These are phyloP conservation scores for Sophora flavescens DNA, from an alignment of 306 rosid species.

Conservation along the genomic window DNA sequence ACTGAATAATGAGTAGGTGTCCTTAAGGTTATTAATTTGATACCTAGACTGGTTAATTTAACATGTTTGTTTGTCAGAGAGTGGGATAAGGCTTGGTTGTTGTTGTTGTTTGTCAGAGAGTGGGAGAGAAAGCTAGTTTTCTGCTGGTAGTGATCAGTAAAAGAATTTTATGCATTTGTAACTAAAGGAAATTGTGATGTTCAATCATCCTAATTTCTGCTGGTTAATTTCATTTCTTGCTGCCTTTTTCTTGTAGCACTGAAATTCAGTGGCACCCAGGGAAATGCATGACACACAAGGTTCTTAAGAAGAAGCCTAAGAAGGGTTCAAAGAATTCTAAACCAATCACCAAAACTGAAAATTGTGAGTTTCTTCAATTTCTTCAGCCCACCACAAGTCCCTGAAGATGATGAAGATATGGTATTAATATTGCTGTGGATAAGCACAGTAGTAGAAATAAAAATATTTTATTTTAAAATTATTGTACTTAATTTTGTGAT, in stretches of 20 bases:
- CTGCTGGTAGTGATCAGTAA: no score
- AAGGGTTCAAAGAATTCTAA: slow-evolving; percentile 91
- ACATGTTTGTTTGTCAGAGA: no score
- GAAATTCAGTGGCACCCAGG: slow-evolving; percentile 90
- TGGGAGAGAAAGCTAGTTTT: no score
- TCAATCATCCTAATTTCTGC: no score
- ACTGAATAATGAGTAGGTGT: no score
- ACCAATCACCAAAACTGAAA: slow-evolving; percentile 92
- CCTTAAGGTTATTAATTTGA: no score
- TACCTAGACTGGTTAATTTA: no score
- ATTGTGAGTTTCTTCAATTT: slow-evolving; percentile 98
- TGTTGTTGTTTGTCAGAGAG: no score
- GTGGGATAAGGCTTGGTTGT: no score
- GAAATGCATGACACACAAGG: slow-evolving; percentile 88
- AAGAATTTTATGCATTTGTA: no score
- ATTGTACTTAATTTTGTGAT: background rate
- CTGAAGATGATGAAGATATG: slow-evolving; percentile 89
- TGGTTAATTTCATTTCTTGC: background rate
- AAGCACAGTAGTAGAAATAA: background rate
- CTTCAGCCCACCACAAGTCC: slow-evolving; percentile 90
- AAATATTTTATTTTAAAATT: background rate
- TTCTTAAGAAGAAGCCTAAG: slow-evolving; percentile 98
- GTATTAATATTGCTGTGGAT: slow-evolving; percentile 51
- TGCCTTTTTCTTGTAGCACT: slow-evolving; percentile 62
- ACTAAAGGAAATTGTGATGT: no score